Evolutionary conservation across 805 yeast species (phyloP).

Genomic region (Candida ficus): DNA sequence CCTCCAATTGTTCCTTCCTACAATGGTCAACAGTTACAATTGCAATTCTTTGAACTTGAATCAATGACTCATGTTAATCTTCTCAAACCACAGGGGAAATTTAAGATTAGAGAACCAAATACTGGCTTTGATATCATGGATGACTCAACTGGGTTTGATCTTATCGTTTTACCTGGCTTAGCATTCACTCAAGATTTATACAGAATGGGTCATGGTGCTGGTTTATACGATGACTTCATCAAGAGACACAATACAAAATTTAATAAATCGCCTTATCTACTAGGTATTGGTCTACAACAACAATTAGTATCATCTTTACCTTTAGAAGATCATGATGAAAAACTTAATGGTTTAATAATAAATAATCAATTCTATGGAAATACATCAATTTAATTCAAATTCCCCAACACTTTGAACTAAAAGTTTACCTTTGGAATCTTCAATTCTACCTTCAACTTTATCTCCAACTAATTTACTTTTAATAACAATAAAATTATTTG

Average conservation of each 20-base stretch:
- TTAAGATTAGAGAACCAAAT: conserved; percentile 62
- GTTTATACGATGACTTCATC: conserved; percentile 80
- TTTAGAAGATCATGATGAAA: conserved; percentile 58
- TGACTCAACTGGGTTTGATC: conserved; percentile 46
- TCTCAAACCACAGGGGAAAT: conserved; percentile 65
- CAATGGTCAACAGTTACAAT: conserved; percentile 31
- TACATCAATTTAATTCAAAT: conserved; percentile 23
- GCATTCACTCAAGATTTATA: conserved; percentile 50
- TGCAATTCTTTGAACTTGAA: conserved; percentile 53
- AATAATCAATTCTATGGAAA: conserved; percentile 25
- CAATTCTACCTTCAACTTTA: conserved; percentile 46
- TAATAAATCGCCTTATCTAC: conserved; percentile 29
- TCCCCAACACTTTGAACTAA: conserved; percentile 55
- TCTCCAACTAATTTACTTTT: conserved; percentile 41
- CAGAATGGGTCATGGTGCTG: conserved; percentile 90
- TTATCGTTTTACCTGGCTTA: conserved; percentile 80
- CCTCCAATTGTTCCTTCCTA: not conserved
- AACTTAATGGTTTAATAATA: conserved; percentile 49
- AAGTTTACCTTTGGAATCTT: conserved; percentile 44
- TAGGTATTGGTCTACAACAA: conserved; percentile 64
- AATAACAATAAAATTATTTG: conserved; percentile 70
- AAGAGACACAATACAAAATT: conserved; percentile 35
- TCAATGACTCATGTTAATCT: conserved; percentile 35
- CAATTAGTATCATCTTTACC: conserved; percentile 56
- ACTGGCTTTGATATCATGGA: conserved; percentile 25